Conservation (phyloP, 176 grass and related monocot species). For the Musa schizocarpa region DNA sequence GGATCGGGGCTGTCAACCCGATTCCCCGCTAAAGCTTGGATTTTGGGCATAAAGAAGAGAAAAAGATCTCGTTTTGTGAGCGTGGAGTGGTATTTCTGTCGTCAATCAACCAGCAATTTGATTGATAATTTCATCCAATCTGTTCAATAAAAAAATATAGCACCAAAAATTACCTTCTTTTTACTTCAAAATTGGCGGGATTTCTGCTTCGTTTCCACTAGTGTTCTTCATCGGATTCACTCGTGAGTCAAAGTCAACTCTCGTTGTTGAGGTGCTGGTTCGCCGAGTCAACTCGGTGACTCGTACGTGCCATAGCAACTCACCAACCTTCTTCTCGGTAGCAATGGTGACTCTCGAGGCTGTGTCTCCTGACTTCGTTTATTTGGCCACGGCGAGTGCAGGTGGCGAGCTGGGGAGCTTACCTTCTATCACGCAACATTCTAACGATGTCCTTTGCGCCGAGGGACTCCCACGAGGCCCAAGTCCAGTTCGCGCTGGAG, state of each 20-base stretch:
- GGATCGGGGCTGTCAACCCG: neutral
- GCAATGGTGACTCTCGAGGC: too few relatives aligned
- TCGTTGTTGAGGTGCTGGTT: neutral
- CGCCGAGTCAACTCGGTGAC: neutral
- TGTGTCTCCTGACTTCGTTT: too few relatives aligned
- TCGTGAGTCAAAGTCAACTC: neutral
- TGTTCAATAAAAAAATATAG: too few relatives aligned
- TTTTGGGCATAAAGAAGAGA: neutral
- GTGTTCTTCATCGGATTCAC: too few relatives aligned
- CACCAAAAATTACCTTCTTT: too few relatives aligned
- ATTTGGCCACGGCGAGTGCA: conserved; percentile 3
- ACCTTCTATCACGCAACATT: conserved; percentile 38
- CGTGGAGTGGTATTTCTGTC: neutral
- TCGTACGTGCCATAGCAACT: neutral
- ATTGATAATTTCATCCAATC: neutral
- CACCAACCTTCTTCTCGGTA: neutral
- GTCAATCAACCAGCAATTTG: neutral
- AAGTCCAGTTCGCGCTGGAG: conserved; percentile 49
- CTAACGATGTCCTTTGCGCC: conserved; percentile 35
- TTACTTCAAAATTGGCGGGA: too few relatives aligned
- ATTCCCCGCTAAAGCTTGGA: conserved; percentile 4
- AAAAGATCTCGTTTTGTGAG: neutral
- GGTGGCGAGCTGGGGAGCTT: conserved; percentile 35
- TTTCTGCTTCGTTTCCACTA: too few relatives aligned
- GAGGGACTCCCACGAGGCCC: conserved; percentile 37